phyloP scores from a whole-genome alignment of 495 filamentous ascomycete genomes.

The Terfezia claveryi region DNA sequence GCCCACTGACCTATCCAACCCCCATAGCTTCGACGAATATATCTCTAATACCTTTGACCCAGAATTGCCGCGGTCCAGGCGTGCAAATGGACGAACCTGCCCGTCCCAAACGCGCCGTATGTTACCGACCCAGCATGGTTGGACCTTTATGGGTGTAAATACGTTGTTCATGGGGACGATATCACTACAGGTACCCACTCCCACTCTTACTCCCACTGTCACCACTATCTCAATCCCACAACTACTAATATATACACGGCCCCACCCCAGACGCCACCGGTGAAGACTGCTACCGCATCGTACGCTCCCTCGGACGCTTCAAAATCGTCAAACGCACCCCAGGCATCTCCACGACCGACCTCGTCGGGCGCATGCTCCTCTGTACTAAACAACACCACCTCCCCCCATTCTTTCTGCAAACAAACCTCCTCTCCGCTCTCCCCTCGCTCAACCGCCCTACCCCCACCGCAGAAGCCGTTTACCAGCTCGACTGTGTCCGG shows the following conservation, averaged over 20 bases:
- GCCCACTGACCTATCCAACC: neutral
- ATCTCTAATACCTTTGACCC: neutral
- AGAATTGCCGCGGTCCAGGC: slow-evolving; percentile 63
- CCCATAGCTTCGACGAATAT: neutral
- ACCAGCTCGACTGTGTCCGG: slow-evolving; percentile 46
- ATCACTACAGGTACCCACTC: slow-evolving; percentile 37
- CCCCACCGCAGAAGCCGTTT: slow-evolving; percentile 28
- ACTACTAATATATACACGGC: neutral
- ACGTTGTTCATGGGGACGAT: slow-evolving; percentile 81
- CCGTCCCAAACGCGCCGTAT: slow-evolving; percentile 73
- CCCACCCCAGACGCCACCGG: slow-evolving; percentile 37
- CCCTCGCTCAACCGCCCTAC: neutral
- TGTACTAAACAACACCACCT: slow-evolving; percentile 82
- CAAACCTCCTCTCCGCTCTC: slow-evolving; percentile 28
- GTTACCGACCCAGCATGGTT: slow-evolving; percentile 89
- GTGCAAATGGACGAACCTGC: slow-evolving; percentile 76
- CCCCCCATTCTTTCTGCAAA: slow-evolving; percentile 31
- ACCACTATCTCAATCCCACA: neutral
- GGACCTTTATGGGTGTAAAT: slow-evolving; percentile 75
- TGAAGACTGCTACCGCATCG: slow-evolving; percentile 90
- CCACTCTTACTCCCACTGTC: neutral
- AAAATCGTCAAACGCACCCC: slow-evolving; percentile 90
- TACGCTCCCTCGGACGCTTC: slow-evolving; percentile 79
- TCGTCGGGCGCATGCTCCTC: slow-evolving; percentile 89
- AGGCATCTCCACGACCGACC: slow-evolving; percentile 87